A percentile compares a stretch with the other conserved stretches of the same genome.
These are phyloP conservation scores for Cynara cardunculus DNA, from an alignment of 129 eudicot species.

Conservation along the genomic window DNA sequence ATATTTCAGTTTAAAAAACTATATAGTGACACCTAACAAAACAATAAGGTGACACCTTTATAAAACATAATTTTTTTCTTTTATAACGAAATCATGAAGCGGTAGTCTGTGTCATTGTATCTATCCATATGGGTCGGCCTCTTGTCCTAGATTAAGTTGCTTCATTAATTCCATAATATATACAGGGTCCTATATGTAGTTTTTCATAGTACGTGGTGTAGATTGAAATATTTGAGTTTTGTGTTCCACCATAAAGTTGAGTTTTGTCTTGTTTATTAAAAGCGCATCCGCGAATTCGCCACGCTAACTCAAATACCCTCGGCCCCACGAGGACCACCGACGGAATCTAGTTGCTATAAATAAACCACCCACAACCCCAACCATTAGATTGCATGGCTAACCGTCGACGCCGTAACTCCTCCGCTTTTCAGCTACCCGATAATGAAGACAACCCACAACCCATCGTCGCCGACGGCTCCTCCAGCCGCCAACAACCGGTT, in stretches of 20 bases:
- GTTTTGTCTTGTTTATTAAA: not conserved
- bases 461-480: slow-evolving; percentile 4
- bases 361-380: not conserved
- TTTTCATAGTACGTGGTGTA: not conserved
- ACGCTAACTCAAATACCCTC: not conserved
- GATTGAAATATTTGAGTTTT: not conserved
- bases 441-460: not conserved
- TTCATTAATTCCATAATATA: not conserved
- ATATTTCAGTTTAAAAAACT: too few relatives aligned
- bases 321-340: slow-evolving; percentile 8
- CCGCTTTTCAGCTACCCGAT: not conserved
- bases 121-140: too few relatives aligned
- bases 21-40: too few relatives aligned
- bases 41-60: too few relatives aligned
- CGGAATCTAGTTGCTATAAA: not conserved
- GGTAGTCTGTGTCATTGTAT: too few relatives aligned
- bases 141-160: too few relatives aligned
- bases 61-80: too few relatives aligned
- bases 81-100: too few relatives aligned
- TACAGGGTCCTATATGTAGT: not conserved
- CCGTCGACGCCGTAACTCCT: not conserved
- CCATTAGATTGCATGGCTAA: slow-evolving; percentile 12
- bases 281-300: slow-evolving; percentile 4
- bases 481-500: slow-evolving; percentile 28
- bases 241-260: not conserved